A percentile compares a stretch with the other conserved stretches of the same genome.
phyloP scores from a whole-genome alignment of 1,284 basidiomycete genomes.

The Apiotrichum gracile region DNA sequence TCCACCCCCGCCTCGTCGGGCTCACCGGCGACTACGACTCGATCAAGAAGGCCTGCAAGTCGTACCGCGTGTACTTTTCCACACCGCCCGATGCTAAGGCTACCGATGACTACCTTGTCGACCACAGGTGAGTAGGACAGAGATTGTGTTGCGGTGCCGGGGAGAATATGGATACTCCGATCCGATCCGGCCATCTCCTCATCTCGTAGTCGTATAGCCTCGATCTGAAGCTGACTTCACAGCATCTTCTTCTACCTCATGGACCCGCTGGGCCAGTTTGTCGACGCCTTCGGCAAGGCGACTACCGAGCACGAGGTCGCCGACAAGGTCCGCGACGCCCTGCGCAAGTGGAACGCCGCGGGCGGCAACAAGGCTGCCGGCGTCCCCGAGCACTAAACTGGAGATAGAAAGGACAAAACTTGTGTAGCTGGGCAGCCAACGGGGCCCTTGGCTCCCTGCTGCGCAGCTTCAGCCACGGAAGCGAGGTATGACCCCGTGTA shows the following conservation, averaged over 20 bases:
- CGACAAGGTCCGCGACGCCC: slow-evolving; percentile 51
- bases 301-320: slow-evolving; percentile 65
- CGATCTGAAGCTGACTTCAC: neutral
- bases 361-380: slow-evolving; percentile 42
- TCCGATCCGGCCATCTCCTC: neutral
- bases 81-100: slow-evolving; percentile 78
- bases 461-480: no score
- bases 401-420: neutral
- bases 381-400: slow-evolving; percentile 8
- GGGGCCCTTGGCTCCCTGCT: no score
- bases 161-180: slow-evolving; percentile 9
- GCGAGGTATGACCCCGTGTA: no score
- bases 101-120: slow-evolving; percentile 85
- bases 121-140: slow-evolving; percentile 55
- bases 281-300: slow-evolving; percentile 92
- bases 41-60: slow-evolving; percentile 84
- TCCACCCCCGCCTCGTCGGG: slow-evolving; percentile 85
- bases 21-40: slow-evolving; percentile 81
- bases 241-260: slow-evolving; percentile 95
- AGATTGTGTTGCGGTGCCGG: neutral
- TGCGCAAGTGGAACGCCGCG: slow-evolving; percentile 51
- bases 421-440: no score
- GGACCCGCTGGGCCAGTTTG: slow-evolving; percentile 91
- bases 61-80: slow-evolving; percentile 96
- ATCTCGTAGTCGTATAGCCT: slow-evolving; percentile 55